Conservation (phyloP, 2,329 filamentous ascomycete genomes). For the Talaromyces sp. region DNA sequence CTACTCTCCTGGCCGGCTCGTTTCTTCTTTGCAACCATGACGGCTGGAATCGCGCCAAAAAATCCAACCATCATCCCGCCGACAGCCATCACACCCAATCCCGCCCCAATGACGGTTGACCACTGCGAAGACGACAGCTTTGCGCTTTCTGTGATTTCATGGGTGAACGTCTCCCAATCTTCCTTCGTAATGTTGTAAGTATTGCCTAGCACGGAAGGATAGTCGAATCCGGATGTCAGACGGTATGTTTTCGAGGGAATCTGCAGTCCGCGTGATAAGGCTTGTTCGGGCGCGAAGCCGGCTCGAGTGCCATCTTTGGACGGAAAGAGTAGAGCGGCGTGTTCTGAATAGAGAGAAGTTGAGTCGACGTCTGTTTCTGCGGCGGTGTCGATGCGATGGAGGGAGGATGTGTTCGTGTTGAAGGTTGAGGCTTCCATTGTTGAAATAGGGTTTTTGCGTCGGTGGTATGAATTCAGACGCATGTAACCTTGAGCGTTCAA, state of each 20-base stretch:
- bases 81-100: constrained; percentile 29
- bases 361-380: constrained; percentile 4
- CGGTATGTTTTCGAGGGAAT: constrained; percentile 27
- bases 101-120: constrained; percentile 28
- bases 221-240: constrained; percentile 31
- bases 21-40: constrained; percentile 24
- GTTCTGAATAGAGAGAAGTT: constrained; percentile 14
- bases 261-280: constrained; percentile 29
- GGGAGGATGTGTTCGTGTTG: background rate
- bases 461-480: background rate
- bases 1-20: constrained; percentile 25
- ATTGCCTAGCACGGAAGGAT: constrained; percentile 25
- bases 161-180: constrained; percentile 29
- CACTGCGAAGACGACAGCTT: constrained; percentile 30
- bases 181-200: constrained; percentile 22
- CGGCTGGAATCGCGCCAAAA: constrained; percentile 29
- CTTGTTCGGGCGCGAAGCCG: constrained; percentile 22
- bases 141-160: constrained; percentile 27
- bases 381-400: background rate
- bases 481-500: background rate
- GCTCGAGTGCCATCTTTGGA: constrained; percentile 19
- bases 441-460: background rate
- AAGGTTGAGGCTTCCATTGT: background rate
- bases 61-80: constrained; percentile 31
- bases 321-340: constrained; percentile 19